These are phyloP conservation scores for Candida berthetii DNA, from an alignment of 805 yeast genomes.

Conservation along the genomic window DNA sequence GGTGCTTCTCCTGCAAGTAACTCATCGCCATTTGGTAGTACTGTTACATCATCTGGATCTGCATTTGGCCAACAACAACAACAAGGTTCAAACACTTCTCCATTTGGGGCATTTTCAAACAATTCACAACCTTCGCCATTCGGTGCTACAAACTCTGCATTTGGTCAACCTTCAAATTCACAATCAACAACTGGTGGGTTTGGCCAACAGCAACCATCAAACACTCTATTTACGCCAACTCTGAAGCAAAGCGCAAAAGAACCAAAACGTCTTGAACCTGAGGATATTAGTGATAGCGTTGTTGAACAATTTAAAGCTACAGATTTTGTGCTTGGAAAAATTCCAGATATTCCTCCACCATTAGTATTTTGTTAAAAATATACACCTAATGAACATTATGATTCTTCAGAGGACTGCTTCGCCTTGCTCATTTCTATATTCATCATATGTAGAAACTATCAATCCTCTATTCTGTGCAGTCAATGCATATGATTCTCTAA, in stretches of 20 bases:
- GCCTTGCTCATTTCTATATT: conserved; percentile 9
- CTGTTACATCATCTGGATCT: conserved; percentile 4
- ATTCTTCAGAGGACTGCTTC: not conserved
- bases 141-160: not conserved
- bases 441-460: conserved; percentile 27
- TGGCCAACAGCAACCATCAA: conserved; percentile 2
- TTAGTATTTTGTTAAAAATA: conserved; percentile 27
- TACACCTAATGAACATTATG: conserved; percentile 1
- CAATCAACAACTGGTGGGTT: not conserved
- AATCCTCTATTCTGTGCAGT: conserved; percentile 34
- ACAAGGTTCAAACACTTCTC: not conserved
- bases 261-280: conserved; percentile 21
- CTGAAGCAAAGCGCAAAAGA: conserved; percentile 28
- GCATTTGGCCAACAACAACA: conserved; percentile 2
- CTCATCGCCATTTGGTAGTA: conserved; percentile 4
- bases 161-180: not conserved
- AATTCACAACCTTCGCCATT: too few species aligned
- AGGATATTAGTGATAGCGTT: conserved; percentile 37
- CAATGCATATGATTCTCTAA: conserved; percentile 52
- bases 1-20: not conserved
- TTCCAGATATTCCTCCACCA: conserved; percentile 77
- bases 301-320: conserved; percentile 40
- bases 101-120: not conserved
- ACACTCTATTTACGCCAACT: conserved; percentile 6
- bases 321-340: conserved; percentile 48